These are phyloP conservation scores for Periconia sp. DNA, from an alignment of 2,329 filamentous ascomycete species.

Conservation along the genomic window DNA sequence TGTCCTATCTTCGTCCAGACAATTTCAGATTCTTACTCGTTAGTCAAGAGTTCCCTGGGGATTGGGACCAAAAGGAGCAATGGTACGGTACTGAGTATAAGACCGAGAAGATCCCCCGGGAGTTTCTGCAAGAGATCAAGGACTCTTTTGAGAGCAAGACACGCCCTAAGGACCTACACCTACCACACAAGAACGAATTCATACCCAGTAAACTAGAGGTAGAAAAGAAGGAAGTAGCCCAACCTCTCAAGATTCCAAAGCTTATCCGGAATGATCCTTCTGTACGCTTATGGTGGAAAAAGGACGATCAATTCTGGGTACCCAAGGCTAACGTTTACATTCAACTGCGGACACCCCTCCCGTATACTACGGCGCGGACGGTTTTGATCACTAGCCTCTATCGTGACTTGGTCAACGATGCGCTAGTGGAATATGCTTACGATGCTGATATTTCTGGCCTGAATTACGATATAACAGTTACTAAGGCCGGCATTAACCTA, in stretches of 20 bases:
- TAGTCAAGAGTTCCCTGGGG: slow-evolving; percentile 79
- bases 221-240: slow-evolving; percentile 85
- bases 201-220: slow-evolving; percentile 92
- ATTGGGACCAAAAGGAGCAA: slow-evolving; percentile 86
- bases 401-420: slow-evolving; percentile 83
- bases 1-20: slow-evolving; percentile 77
- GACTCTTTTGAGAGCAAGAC: slow-evolving; percentile 62
- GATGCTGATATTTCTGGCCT: slow-evolving; percentile 92
- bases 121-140: slow-evolving; percentile 72
- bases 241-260: slow-evolving; percentile 72
- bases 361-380: slow-evolving; percentile 77
- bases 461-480: slow-evolving; percentile 75
- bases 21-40: slow-evolving; percentile 86
- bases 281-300: slow-evolving; percentile 93
- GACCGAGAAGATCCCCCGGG: slow-evolving; percentile 73
- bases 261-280: slow-evolving; percentile 82
- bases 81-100: slow-evolving; percentile 98
- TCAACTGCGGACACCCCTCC: slow-evolving; percentile 75
- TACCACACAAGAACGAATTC: slow-evolving; percentile 94
- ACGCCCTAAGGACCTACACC: slow-evolving; percentile 71
- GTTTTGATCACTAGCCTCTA: slow-evolving; percentile 78
- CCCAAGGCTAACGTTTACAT: slow-evolving; percentile 88
- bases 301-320: slow-evolving; percentile 98
- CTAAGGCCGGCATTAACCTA: slow-evolving; percentile 73
- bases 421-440: slow-evolving; percentile 89